A percentile compares a stretch with the other conserved stretches of the same genome.
phyloP scores from a whole-genome alignment of 441 rosid genomes.

The Pelargonium myrrhifolium region DNA sequence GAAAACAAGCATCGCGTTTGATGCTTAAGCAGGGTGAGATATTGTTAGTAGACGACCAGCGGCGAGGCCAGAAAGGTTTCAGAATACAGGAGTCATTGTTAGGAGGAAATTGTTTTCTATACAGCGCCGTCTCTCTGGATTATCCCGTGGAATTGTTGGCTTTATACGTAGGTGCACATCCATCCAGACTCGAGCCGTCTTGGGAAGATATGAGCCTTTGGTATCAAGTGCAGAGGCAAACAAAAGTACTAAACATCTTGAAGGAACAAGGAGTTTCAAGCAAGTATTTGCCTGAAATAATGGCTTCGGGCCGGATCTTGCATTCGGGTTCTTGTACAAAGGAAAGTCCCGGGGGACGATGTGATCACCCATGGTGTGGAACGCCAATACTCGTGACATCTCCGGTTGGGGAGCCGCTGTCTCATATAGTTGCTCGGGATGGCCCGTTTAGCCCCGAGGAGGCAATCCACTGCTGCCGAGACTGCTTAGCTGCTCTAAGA shows the following conservation, averaged over 20 bases:
- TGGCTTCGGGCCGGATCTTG: constrained; percentile 46
- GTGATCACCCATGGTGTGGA: constrained; percentile 61
- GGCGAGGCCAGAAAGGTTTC: constrained; percentile 41
- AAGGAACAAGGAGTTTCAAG: constrained; percentile 40
- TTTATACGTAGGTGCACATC: constrained; percentile 55
- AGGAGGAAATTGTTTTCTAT: constrained; percentile 39
- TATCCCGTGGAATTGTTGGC: constrained; percentile 30
- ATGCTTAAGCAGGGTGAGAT: constrained; percentile 39
- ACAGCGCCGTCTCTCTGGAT: constrained; percentile 34
- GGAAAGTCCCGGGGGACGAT: constrained; percentile 38
- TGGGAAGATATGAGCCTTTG: constrained; percentile 67
- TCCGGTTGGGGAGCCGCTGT: constrained; percentile 55
- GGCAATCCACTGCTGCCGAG: constrained; percentile 49
- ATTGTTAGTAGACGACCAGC: constrained; percentile 41
- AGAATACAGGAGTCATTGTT: constrained; percentile 40
- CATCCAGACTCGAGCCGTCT: constrained; percentile 52
- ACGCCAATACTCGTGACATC: constrained; percentile 53
- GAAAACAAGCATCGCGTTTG: constrained; percentile 29
- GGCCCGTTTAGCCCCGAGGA: constrained; percentile 39
- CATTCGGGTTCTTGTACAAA: constrained; percentile 48
- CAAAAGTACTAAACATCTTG: constrained; percentile 50
- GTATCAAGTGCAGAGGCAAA: constrained; percentile 69
- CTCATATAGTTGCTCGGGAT: constrained; percentile 33
- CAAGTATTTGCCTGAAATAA: constrained; percentile 44
- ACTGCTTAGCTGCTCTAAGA: constrained; percentile 42